These are phyloP conservation scores for Reticulascus tulasneorum DNA, from an alignment of 2,329 filamentous ascomycete genomes.

Conservation along the genomic window DNA sequence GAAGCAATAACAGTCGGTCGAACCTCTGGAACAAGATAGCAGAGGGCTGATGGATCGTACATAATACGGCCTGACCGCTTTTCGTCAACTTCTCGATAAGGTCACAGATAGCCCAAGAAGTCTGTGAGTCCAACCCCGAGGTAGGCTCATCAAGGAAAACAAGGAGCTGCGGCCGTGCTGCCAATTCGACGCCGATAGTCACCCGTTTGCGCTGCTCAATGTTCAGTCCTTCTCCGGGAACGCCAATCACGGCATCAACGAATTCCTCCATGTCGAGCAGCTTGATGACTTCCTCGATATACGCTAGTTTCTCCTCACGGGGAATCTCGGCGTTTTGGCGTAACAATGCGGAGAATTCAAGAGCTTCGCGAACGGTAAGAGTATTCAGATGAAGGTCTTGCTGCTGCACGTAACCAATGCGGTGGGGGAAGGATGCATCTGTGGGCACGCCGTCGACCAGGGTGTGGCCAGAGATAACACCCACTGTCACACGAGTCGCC, in stretches of 20 bases:
- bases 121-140: slow-evolving; percentile 71
- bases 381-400: slow-evolving; percentile 69
- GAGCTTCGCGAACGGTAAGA: slow-evolving; percentile 63
- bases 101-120: slow-evolving; percentile 70
- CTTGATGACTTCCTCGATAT: slow-evolving; percentile 25
- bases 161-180: slow-evolving; percentile 66
- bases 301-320: slow-evolving; percentile 19
- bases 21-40: slow-evolving; percentile 43
- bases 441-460: slow-evolving; percentile 62
- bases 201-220: slow-evolving; percentile 50
- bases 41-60: slow-evolving; percentile 44
- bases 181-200: slow-evolving; percentile 73
- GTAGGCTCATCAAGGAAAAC: slow-evolving; percentile 77
- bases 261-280: slow-evolving; percentile 52
- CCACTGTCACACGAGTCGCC: slow-evolving; percentile 69
- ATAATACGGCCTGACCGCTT: slow-evolving; percentile 39
- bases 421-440: slow-evolving; percentile 65
- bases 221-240: slow-evolving; percentile 54
- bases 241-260: slow-evolving; percentile 66
- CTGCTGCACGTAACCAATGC: slow-evolving; percentile 69
- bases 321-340: slow-evolving; percentile 59
- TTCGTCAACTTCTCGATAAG: slow-evolving; percentile 62
- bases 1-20: slow-evolving; percentile 52
- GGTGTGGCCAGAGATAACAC: slow-evolving; percentile 68
- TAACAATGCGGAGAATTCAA: slow-evolving; percentile 64